Base-by-base conservation (phyloP, 2,329 filamentous ascomycete genomes). In the Aspergillus oerlinghausenensis region DNA sequence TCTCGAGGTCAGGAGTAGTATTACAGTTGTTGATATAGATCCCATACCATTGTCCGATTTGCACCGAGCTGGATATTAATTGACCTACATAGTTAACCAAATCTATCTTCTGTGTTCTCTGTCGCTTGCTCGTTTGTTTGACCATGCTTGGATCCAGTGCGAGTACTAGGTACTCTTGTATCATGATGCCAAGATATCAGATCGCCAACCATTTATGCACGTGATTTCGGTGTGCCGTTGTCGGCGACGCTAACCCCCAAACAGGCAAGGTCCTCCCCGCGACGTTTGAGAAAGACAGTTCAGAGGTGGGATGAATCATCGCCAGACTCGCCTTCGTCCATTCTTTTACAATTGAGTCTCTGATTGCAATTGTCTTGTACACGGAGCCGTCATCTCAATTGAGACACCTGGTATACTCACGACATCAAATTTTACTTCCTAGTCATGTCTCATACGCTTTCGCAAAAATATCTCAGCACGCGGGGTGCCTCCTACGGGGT, bases 391-490 rank as follows among this genome's bases (percentile, higher is more conserved):
- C 43, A 23, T 25, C 14, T 4, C 5, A 19, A 47, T 47, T 26
- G 43, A 23, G 19, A 23, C 11, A 47, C 11, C 43, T 47, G 19
- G 19, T 17, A 47, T 47, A 23, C 19, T 7, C 43, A 23, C 21
- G 10, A 47, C 11, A 49, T 52, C 28, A 10, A 47, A 43, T 51
- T 23, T 35, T 43, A 3, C 21, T 35, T 51, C 19, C 50, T 55
- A 53, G 55, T 14, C 49, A 68, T 68, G 66, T 60, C 67, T 38
- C 67, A 66, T 35, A 69, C 66, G 40, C 54, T 64, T 2, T 70
- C 70, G 23, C 70, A 72, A 56, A 66, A 66, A 56, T 72, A 70
- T 48, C 63, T 72, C 26, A 68, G 65, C 52, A 72, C 70, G 45
- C 65, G 70, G 23, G 70, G 70, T 61, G 68, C 58, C 29, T 68